Percentiles rank a stretch among this genome's conserved stretches.
Evolutionary conservation across 768 basidiomycete genomes (phyloP).

Genomic region (Boletellus ananas): DNA sequence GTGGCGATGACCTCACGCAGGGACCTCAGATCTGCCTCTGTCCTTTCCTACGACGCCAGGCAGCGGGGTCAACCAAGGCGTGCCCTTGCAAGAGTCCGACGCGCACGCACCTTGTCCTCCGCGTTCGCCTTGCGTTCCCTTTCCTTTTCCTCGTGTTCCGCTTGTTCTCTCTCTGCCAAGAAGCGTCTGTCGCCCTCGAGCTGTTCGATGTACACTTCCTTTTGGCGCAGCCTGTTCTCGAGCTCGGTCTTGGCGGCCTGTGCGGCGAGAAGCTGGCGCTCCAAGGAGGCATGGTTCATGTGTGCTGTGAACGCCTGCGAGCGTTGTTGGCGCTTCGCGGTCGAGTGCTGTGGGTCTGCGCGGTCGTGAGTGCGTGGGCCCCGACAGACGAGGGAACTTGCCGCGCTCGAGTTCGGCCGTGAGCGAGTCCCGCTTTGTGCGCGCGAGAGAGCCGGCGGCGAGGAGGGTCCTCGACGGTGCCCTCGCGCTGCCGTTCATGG

Average conservation of each 20-base stretch:
- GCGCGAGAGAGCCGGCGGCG: conserved; percentile 4
- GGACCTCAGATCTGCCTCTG: conserved; percentile 49
- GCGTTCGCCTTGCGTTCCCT: conserved; percentile 45
- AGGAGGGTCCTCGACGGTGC: conserved; percentile 6
- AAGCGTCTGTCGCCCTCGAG: conserved; percentile 69
- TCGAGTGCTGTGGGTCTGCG: conserved; percentile 61
- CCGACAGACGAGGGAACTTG: conserved; percentile 16
- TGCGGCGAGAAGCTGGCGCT: conserved; percentile 61
- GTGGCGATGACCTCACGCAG: conserved; percentile 47
- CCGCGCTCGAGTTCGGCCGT: conserved; percentile 68
- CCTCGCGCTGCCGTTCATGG: conserved; percentile 5
- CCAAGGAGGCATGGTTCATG: conserved; percentile 58
- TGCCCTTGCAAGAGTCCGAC: background rate
- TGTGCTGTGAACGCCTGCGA: conserved; percentile 56
- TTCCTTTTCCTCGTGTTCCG: conserved; percentile 67
- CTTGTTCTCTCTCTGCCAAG: conserved; percentile 63
- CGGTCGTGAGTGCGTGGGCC: background rate
- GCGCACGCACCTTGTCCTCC: conserved; percentile 56
- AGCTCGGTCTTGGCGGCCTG: conserved; percentile 62
- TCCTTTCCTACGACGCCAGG: conserved; percentile 36
- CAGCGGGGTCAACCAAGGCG: background rate
- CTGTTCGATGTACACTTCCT: conserved; percentile 56
- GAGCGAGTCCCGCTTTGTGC: conserved; percentile 58
- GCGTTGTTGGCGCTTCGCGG: conserved; percentile 67
- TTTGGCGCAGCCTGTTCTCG: conserved; percentile 65